These are phyloP conservation scores for Chrysoporthe deuterocubensis DNA, from an alignment of 2,329 filamentous ascomycete genomes.

Conservation along the genomic window DNA sequence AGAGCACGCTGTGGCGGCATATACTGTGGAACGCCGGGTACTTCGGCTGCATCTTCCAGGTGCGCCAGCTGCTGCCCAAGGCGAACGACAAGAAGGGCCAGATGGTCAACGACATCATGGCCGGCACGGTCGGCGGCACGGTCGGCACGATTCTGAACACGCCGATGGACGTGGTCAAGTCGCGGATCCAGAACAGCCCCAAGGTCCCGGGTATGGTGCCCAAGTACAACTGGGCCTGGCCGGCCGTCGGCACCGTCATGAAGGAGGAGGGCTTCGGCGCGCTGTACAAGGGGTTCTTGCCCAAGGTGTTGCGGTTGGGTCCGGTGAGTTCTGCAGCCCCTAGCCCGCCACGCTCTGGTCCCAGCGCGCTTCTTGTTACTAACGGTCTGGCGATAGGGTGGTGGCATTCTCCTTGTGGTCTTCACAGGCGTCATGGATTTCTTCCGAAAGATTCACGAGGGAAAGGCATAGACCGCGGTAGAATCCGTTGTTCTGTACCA, in stretches of 20 bases:
- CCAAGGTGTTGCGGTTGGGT: conserved; percentile 83
- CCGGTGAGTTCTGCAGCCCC: conserved; percentile 46
- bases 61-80: conserved; percentile 80
- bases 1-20: conserved; percentile 96
- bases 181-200: conserved; percentile 91
- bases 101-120: conserved; percentile 85
- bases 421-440: conserved; percentile 92
- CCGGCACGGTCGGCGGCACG: conserved; percentile 86
- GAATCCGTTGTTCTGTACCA: neutral
- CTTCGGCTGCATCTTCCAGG: conserved; percentile 98
- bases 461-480: conserved; percentile 19
- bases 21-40: conserved; percentile 83
- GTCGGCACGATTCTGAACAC: conserved; percentile 88
- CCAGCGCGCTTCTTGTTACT: conserved; percentile 34
- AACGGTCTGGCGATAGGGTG: conserved; percentile 36
- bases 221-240: conserved; percentile 99
- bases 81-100: conserved; percentile 80
- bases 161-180: conserved; percentile 96
- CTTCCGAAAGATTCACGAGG: conserved; percentile 68
- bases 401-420: conserved; percentile 77
- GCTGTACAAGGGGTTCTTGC: conserved; percentile 96
- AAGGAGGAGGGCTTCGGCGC: conserved; percentile 91
- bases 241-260: conserved; percentile 81
- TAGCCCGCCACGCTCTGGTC: conserved; percentile 44
- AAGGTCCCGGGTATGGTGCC: conserved; percentile 79